These are phyloP conservation scores for Acanthamoeba triangularis DNA, from an alignment of 208 protist genomes.

Conservation along the genomic window DNA sequence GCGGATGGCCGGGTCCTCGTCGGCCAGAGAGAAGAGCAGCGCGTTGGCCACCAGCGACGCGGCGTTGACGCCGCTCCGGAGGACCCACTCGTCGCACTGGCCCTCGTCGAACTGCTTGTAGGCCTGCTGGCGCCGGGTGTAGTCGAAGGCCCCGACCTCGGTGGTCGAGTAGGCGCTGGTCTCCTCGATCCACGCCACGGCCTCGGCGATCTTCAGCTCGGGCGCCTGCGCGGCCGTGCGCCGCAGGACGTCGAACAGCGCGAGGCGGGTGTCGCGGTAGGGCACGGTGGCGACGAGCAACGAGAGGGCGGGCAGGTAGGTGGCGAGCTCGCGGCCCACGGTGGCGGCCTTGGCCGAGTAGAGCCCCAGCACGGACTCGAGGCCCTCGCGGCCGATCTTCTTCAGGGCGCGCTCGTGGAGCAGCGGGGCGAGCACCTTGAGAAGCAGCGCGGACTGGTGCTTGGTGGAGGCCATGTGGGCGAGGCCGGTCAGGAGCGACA, in stretches of 20 bases:
- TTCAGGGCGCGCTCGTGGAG: background rate
- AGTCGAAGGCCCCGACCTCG: slow-evolving; percentile 64
- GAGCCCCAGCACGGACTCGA: slow-evolving; percentile 17
- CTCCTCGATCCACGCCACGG: slow-evolving; percentile 59
- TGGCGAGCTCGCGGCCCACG: background rate
- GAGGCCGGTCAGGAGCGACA: background rate
- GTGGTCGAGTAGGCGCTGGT: slow-evolving; percentile 61
- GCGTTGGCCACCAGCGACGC: slow-evolving; percentile 47
- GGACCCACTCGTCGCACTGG: slow-evolving; percentile 32
- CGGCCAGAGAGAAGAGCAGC: slow-evolving; percentile 48
- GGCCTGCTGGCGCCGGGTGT: slow-evolving; percentile 41
- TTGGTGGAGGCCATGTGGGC: background rate
- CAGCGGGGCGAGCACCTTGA: slow-evolving; percentile 28
- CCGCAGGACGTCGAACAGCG: slow-evolving; percentile 22
- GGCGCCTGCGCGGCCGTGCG: slow-evolving; percentile 19
- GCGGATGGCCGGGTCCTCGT: slow-evolving; percentile 47
- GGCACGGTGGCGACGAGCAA: slow-evolving; percentile 15
- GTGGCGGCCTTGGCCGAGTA: slow-evolving; percentile 25
- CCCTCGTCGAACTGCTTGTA: slow-evolving; percentile 66
- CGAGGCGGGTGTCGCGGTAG: slow-evolving; percentile 33
- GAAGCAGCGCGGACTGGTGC: background rate
- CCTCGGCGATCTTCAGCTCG: slow-evolving; percentile 29
- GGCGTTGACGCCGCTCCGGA: background rate
- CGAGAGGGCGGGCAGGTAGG: slow-evolving; percentile 47
- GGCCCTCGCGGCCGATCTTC: slow-evolving; percentile 36